phyloP scores from a whole-genome alignment of 169 alveolate species.

The Cyclospora cayetanensis region DNA sequence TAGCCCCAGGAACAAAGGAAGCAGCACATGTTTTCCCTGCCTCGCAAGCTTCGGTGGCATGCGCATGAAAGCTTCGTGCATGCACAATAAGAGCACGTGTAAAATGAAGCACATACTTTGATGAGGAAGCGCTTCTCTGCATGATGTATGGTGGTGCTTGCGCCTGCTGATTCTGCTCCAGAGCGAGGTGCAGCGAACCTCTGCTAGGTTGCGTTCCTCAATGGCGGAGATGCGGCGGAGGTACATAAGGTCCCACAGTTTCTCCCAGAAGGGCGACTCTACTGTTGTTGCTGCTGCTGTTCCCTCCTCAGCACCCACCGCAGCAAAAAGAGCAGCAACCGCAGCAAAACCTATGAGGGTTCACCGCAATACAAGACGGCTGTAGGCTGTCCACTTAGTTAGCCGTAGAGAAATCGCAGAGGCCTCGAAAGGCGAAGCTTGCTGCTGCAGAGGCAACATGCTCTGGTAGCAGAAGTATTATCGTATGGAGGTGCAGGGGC shows the following conservation, averaged over 20 bases:
- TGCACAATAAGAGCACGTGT: no score
- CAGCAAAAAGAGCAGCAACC: background rate
- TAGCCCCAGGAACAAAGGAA: background rate
- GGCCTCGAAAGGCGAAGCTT: no score
- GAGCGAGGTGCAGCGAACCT: slow-evolving; percentile 53
- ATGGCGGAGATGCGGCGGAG: slow-evolving; percentile 61
- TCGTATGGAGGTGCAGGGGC: no score
- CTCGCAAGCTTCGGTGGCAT: no score
- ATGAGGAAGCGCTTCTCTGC: background rate
- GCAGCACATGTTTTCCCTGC: background rate
- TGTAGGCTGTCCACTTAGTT: slow-evolving; percentile 59
- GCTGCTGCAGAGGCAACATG: no score
- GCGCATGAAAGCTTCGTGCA: no score
- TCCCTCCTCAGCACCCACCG: background rate
- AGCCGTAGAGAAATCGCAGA: no score
- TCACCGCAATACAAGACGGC: slow-evolving; percentile 55
- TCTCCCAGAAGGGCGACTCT: slow-evolving; percentile 8
- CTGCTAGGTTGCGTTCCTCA: slow-evolving; percentile 26
- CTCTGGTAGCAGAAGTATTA: no score
- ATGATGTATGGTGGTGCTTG: background rate
- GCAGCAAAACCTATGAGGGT: slow-evolving; percentile 25
- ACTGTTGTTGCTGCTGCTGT: background rate
- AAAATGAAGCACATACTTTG: no score
- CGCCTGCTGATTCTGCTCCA: slow-evolving; percentile 28
- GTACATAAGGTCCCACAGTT: slow-evolving; percentile 57